Base-by-base conservation (phyloP, 495 filamentous ascomycete genomes). In the Lophiostoma macrostomum region DNA sequence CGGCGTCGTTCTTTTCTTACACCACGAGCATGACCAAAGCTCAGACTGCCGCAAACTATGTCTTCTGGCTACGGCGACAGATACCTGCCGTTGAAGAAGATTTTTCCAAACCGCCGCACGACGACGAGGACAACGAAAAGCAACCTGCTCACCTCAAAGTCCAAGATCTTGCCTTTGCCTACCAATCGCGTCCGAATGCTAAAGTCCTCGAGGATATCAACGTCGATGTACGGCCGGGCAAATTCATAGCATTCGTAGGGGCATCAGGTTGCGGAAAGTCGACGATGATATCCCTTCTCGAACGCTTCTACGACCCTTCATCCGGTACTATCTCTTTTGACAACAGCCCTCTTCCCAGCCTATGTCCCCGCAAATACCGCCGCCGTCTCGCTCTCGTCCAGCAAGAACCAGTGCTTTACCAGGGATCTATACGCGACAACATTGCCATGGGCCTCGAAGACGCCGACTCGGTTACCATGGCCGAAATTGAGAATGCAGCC, bases 1-100 rank as follows among this genome's bases (percentile, higher is more conserved):
- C 89, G 1, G 89, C 89, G 13, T 84, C 80, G 0, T 82, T 95
- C 56, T 93, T 94, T 69, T 86, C 86, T 5, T 93, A 91, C 64
- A 83, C 86, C 1, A 81, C 76, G 5, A 90, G 94, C 44, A 91
- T 94, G 85, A 86, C 87, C 40, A 91, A 94, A 67, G 88, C 89
- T 4, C 87, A 86, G 61, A 80, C 87, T 40, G 87, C 89, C 1
- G 89, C 89, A 7, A 56, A 56, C 25, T 56, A 56, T 20, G 25
- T 56, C 4, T 56, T 56, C 38, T 40, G 43, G 38, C 45, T 56
- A 28, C 24, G 53, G 32, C 23, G 53, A 30, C 44, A 14, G 2
- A 43, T 35, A 13, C 44, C 53, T 29, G 45, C 37, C 13, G 45
- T 56, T 14, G 12, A 56, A 50, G 53, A 49, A 32, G 43, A 49